Base-by-base conservation (phyloP, 1,284 basidiomycete species). In the Marasmius sp. region DNA sequence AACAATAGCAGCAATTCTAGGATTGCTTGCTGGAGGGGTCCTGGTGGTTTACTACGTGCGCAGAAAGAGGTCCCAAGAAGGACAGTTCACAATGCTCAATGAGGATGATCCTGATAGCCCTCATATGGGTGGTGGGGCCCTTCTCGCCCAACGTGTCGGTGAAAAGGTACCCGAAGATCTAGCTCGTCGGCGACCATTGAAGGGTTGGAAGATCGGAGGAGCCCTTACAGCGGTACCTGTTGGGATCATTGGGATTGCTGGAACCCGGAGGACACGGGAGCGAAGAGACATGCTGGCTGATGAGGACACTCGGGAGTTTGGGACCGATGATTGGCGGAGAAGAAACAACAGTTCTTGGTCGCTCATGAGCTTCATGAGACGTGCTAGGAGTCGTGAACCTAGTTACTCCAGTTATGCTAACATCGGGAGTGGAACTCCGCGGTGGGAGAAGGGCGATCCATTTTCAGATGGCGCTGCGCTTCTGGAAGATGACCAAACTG, bases 241-340 rank as follows among this genome's bases (percentile, higher is more conserved):
- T 33, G 65, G 66, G 16, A 61, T 69, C 11, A 33, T 71, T 16
- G 68, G 68, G n/a, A 38, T 71, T 1, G 62, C 64, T 7, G 58
- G 53, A 9, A 64, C 64, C 39, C 71, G 69, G 14, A 71, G 64
- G 43, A 65, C 68, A 14, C 69, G 68, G 11, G 69, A 75, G 63
- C 76, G 88, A 39, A 78, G 81, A 36, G 89, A 92, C 69, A 92
- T 92, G 84, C 81, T 92, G 39, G 89, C 85, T 1, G 89, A 92
- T 62, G 90, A 92, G 72, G 90, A 92, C 68, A 79, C 81, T 1
- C 76, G 80, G 12, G 80, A 84, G 20, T 85, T 88, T 60, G 78
- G 75, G 39, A 72, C 66, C 60, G 67, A 70, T 68, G 60, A 71
- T 9, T 56, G 64, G 51, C 27, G 63, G 68, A 57, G 67, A 73